phyloP scores from a whole-genome alignment of 2,329 filamentous ascomycete genomes.

The Aspergillus alliaceus region DNA sequence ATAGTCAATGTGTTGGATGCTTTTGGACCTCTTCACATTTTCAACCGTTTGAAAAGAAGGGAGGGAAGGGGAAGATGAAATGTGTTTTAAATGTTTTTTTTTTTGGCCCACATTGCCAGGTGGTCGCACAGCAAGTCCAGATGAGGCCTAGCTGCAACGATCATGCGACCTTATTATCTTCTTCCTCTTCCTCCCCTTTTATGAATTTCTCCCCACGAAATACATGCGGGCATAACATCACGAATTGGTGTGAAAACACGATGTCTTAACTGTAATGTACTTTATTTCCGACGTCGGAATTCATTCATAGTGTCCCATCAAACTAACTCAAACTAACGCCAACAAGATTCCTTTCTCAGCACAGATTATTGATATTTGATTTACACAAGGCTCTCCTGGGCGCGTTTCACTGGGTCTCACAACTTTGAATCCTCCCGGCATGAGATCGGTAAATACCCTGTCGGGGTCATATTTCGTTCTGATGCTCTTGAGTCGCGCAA shows the following conservation, averaged over 20 bases:
- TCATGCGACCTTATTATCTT: neutral
- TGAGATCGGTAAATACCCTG: constrained; percentile 1
- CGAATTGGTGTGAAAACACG: too few relatives aligned
- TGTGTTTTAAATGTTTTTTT: neutral
- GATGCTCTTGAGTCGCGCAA: neutral
- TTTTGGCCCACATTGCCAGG: neutral
- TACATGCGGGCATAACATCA: too few relatives aligned
- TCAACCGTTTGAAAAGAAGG: too few relatives aligned
- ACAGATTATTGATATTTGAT: too few relatives aligned
- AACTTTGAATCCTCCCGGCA: neutral
- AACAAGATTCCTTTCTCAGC: too few relatives aligned
- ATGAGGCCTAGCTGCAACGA: neutral
- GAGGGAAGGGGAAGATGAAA: neutral
- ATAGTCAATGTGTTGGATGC: constrained; percentile 9
- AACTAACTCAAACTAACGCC: too few relatives aligned
- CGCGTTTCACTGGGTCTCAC: too few relatives aligned
- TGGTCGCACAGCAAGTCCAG: neutral
- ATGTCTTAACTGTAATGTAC: too few relatives aligned
- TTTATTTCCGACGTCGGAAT: too few relatives aligned
- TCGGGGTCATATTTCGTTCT: neutral
- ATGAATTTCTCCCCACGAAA: neutral
- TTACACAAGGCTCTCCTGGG: too few relatives aligned
- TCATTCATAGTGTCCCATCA: too few relatives aligned
- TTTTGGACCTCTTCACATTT: neutral
- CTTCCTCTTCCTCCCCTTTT: neutral